Conservation (phyloP, 331 rosid species). For the Malus hybrid region DNA sequence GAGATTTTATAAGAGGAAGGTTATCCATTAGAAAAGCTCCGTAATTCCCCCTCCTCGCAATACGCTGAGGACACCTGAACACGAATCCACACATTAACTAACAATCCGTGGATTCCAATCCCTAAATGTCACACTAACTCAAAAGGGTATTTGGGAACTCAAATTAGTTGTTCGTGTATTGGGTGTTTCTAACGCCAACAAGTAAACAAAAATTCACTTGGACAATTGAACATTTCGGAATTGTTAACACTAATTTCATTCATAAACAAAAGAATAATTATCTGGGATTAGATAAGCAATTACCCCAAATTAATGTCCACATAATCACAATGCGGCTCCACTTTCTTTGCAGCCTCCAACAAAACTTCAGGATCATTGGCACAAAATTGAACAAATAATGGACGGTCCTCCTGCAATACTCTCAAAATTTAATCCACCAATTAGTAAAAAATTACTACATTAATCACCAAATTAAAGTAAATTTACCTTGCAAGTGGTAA, state of each 20-base stretch:
- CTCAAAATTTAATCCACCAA: background rate
- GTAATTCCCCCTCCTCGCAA: conserved; percentile 69
- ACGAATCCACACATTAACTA: too few relatives aligned
- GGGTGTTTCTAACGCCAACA: background rate
- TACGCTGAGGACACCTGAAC: conserved; percentile 92
- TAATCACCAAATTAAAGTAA: background rate
- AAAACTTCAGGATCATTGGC: conserved; percentile 81
- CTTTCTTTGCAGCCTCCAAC: conserved; percentile 74
- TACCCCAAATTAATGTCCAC: conserved; percentile 98
- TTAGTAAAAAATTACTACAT: background rate
- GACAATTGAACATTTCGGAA: background rate
- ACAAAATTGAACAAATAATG: conserved; percentile 90
- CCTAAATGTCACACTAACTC: background rate
- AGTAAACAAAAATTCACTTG: background rate
- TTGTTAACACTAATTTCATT: background rate
- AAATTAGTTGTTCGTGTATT: background rate
- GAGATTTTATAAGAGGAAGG: conserved; percentile 55
- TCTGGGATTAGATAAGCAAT: background rate
- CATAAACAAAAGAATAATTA: background rate
- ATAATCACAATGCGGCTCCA: conserved; percentile 75
- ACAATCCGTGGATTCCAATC: background rate
- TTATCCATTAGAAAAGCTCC: conserved; percentile 60
- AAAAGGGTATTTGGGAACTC: background rate
- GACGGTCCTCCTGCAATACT: conserved; percentile 55
- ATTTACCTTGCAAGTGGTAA: conserved; percentile 78